A percentile compares a stretch with the other conserved stretches of the same genome.
Evolutionary conservation across 2,329 filamentous ascomycete species (phyloP).

Genomic region (Nemania abortiva): DNA sequence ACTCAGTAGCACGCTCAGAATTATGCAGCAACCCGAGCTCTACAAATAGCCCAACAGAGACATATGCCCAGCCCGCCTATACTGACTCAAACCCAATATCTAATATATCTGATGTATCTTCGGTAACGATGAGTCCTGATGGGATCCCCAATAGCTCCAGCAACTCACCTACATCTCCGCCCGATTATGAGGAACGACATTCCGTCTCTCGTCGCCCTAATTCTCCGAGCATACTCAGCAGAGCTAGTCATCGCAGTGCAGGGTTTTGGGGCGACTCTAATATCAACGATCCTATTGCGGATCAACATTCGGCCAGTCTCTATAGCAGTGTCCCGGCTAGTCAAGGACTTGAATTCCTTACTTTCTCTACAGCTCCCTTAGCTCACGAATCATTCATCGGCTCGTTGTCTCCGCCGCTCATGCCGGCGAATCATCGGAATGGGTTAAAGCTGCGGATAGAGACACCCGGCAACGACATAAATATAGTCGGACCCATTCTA

Average conservation of each 20-base stretch:
- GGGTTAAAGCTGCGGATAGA: conserved; percentile 13
- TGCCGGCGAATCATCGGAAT: neutral
- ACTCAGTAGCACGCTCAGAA: neutral
- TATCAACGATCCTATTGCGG: neutral
- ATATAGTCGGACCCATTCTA: neutral
- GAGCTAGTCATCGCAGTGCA: neutral
- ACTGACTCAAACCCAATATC: neutral
- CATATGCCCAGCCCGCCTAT: neutral
- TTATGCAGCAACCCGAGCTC: neutral
- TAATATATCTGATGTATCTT: conserved; percentile 1
- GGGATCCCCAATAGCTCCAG: neutral
- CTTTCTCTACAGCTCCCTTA: neutral
- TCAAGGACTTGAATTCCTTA: neutral
- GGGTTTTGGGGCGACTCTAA: neutral
- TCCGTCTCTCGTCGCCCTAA: too few species aligned
- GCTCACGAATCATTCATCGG: neutral
- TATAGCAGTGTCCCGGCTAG: neutral
- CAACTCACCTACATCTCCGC: conserved; percentile 13
- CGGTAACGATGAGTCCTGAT: neutral
- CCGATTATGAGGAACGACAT: neutral
- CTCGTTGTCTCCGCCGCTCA: neutral
- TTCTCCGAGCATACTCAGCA: neutral
- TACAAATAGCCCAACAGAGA: conserved; percentile 1
- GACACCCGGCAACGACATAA: neutral
- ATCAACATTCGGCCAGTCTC: neutral